Percentiles rank a stretch among this genome's conserved stretches.
Conservation (phyloP, 441 rosid genomes). For the Viola pubescens region DNA sequence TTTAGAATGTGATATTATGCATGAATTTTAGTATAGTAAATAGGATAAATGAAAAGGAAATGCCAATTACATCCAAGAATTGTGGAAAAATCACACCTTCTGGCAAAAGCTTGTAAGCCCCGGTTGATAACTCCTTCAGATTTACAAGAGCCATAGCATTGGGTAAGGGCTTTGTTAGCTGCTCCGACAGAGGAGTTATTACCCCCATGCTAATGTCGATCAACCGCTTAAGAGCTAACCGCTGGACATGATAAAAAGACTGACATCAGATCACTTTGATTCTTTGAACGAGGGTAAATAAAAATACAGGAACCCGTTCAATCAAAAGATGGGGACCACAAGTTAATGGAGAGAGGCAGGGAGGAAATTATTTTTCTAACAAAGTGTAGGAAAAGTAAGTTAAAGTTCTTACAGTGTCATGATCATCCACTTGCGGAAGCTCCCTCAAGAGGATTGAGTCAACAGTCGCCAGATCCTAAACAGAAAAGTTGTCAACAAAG, state of each 20-base stretch:
- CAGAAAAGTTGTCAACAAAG: slow-evolving; percentile 17
- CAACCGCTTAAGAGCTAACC: slow-evolving; percentile 85
- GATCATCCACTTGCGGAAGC: slow-evolving; percentile 79
- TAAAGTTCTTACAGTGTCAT: slow-evolving; percentile 57
- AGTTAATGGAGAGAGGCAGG: background rate
- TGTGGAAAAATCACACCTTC: slow-evolving; percentile 45
- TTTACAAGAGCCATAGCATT: slow-evolving; percentile 87
- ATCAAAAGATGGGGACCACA: slow-evolving; percentile 6
- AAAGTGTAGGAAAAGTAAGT: slow-evolving; percentile 12
- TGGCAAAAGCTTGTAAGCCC: slow-evolving; percentile 89
- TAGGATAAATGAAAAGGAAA: slow-evolving; percentile 1
- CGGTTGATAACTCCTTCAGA: slow-evolving; percentile 75
- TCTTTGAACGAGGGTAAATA: background rate
- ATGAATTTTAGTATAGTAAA: slow-evolving; percentile 1
- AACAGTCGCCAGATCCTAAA: slow-evolving; percentile 77
- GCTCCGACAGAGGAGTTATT: slow-evolving; percentile 81
- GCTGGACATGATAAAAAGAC: slow-evolving; percentile 37
- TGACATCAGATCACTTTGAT: slow-evolving; percentile 14
- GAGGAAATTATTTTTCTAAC: background rate
- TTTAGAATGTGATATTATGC: slow-evolving; percentile 6
- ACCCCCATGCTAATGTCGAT: slow-evolving; percentile 91
- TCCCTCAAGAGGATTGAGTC: slow-evolving; percentile 71
- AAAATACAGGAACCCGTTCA: background rate
- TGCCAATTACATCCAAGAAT: slow-evolving; percentile 5
- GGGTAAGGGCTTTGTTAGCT: slow-evolving; percentile 86